Evolutionary conservation across 768 basidiomycete species (phyloP).

Genomic region (Suillus placidus): DNA sequence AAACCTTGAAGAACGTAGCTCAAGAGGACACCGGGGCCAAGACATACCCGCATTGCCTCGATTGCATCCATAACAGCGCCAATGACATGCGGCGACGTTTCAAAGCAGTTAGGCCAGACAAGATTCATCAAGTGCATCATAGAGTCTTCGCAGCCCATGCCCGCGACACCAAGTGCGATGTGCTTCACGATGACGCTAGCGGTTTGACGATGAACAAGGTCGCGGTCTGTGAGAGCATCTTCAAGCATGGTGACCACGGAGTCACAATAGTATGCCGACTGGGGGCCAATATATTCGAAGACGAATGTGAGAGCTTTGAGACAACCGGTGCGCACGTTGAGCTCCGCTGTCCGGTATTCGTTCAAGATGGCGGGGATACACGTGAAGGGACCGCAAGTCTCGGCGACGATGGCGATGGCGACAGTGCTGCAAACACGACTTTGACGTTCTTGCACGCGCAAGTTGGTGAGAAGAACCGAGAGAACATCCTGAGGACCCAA

Average conservation of each 20-base stretch:
- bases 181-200: slow-evolving; percentile 99
- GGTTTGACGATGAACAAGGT: slow-evolving; percentile 97
- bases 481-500: slow-evolving; percentile 98
- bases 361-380: slow-evolving; percentile 99
- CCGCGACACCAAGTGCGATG: slow-evolving; percentile 93
- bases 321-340: slow-evolving; percentile 99
- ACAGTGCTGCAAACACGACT: slow-evolving; percentile 98
- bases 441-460: slow-evolving; percentile 98
- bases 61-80: slow-evolving; percentile 98
- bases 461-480: slow-evolving; percentile 91
- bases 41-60: slow-evolving; percentile 94
- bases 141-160: slow-evolving; percentile 96
- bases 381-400: slow-evolving; percentile 96
- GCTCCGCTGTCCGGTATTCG: slow-evolving; percentile 96
- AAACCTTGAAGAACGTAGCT: slow-evolving; percentile 94
- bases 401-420: slow-evolving; percentile 94
- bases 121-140: slow-evolving; percentile 98
- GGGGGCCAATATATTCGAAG: slow-evolving; percentile 98
- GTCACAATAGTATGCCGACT: slow-evolving; percentile 95
- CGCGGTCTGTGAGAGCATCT: slow-evolving; percentile 96
- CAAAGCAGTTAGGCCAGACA: slow-evolving; percentile 99
- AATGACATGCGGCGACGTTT: slow-evolving; percentile 97
- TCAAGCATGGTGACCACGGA: slow-evolving; percentile 98
- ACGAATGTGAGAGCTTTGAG: slow-evolving; percentile 98
- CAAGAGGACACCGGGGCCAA: slow-evolving; percentile 91